Evolutionary conservation across 1,284 basidiomycete species (phyloP).

Genomic region (Boletus calvinii): DNA sequence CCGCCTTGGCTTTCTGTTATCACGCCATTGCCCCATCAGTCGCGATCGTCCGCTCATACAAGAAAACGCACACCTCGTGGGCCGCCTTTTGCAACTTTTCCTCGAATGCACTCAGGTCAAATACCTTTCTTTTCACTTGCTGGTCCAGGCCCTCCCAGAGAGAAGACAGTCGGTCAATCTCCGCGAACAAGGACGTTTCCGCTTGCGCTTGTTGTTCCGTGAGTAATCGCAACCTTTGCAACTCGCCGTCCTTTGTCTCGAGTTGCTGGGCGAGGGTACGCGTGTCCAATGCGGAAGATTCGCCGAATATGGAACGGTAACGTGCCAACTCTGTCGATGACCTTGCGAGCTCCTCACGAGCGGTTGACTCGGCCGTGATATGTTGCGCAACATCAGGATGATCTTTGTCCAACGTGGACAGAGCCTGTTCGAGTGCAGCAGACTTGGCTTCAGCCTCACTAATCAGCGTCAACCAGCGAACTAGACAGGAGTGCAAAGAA

Average conservation of each 20-base stretch:
- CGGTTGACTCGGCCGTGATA: constrained; percentile 52
- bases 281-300: constrained; percentile 51
- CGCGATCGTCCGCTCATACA: neutral
- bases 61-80: constrained; percentile 54
- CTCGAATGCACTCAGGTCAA: constrained; percentile 77
- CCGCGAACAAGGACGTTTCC: constrained; percentile 78
- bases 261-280: constrained; percentile 53
- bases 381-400: constrained; percentile 50
- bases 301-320: constrained; percentile 65
- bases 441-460: constrained; percentile 56
- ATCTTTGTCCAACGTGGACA: constrained; percentile 44
- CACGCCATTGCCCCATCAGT: neutral
- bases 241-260: constrained; percentile 61
- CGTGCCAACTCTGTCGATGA: constrained; percentile 50
- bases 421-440: constrained; percentile 50
- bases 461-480: constrained; percentile 2
- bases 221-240: constrained; percentile 55
- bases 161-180: constrained; percentile 83
- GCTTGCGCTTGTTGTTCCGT: constrained; percentile 58
- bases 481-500: constrained; percentile 14
- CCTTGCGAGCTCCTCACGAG: constrained; percentile 50
- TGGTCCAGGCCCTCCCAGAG: constrained; percentile 88
- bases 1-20: constrained; percentile 83
- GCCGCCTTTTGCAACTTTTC: constrained; percentile 65
- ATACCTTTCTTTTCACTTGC: constrained; percentile 82